A percentile compares a stretch with the other conserved stretches of the same genome.
Evolutionary conservation across 331 rosid genomes (phyloP).

Genomic region (Telfairia occidentalis): DNA sequence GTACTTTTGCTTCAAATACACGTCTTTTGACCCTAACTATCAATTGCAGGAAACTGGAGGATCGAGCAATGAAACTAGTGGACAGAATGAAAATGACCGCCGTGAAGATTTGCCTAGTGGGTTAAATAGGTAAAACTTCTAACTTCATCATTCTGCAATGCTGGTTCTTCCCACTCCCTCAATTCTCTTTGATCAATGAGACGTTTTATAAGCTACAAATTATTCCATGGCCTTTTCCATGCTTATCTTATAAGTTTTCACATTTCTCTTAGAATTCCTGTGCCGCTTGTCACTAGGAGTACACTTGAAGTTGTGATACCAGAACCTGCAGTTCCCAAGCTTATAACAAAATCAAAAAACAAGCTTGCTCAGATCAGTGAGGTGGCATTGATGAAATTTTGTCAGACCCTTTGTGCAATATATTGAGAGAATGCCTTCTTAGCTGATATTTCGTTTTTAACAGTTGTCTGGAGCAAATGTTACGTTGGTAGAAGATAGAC

Average conservation of each 20-base stretch:
- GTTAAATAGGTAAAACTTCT: constrained; percentile 55
- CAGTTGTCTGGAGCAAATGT: constrained; percentile 97
- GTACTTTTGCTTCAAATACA: too few species aligned
- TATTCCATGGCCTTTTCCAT: background rate
- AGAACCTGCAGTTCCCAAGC: constrained; percentile 81
- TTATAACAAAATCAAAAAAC: constrained; percentile 75
- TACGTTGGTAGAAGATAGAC: constrained; percentile 72
- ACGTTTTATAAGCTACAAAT: background rate
- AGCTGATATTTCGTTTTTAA: constrained; percentile 9
- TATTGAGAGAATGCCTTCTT: background rate
- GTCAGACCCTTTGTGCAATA: background rate
- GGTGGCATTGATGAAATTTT: constrained; percentile 28
- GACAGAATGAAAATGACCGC: constrained; percentile 60
- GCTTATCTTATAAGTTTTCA: background rate
- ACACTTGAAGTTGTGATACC: constrained; percentile 94
- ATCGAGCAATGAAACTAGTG: constrained; percentile 30
- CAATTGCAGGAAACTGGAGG: constrained; percentile 63
- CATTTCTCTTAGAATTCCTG: constrained; percentile 40
- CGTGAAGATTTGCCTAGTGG: constrained; percentile 53
- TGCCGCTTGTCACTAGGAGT: constrained; percentile 90
- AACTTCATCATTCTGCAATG: background rate
- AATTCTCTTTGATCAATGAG: background rate
- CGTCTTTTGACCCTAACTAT: too few species aligned
- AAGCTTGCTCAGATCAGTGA: constrained; percentile 93
- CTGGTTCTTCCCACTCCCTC: background rate